A percentile compares a stretch with the other conserved stretches of the same genome.
phyloP scores from a whole-genome alignment of 805 yeast species.

The Candida corydali region DNA sequence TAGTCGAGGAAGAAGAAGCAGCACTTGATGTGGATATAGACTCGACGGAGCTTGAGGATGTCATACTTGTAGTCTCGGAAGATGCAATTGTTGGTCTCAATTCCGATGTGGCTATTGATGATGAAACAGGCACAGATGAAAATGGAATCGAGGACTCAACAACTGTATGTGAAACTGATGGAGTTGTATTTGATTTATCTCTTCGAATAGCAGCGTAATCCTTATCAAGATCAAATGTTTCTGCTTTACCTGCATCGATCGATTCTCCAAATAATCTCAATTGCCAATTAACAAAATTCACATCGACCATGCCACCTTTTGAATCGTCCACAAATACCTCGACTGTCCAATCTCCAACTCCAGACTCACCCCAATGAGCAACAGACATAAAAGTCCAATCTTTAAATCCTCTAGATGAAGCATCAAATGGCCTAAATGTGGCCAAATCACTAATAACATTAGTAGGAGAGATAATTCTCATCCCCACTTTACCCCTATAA shows the following conservation, averaged over 20 bases:
- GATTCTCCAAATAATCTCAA: slow-evolving; percentile 80
- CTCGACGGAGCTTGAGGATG: not conserved
- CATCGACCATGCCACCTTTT: slow-evolving; percentile 27
- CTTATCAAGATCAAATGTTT: slow-evolving; percentile 46
- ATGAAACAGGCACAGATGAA: slow-evolving; percentile 1
- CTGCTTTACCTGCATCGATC: slow-evolving; percentile 59
- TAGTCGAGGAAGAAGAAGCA: not conserved
- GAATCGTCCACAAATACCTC: slow-evolving; percentile 47
- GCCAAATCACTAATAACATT: slow-evolving; percentile 77
- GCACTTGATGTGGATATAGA: not conserved
- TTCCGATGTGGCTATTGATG: slow-evolving; percentile 3
- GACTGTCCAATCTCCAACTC: slow-evolving; percentile 79
- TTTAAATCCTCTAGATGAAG: slow-evolving; percentile 51
- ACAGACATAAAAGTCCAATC: slow-evolving; percentile 95
- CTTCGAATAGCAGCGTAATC: slow-evolving; percentile 42
- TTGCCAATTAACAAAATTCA: slow-evolving; percentile 62
- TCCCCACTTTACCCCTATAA: slow-evolving; percentile 65
- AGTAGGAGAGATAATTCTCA: slow-evolving; percentile 66
- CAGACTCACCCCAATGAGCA: slow-evolving; percentile 94
- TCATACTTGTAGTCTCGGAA: slow-evolving; percentile 2
- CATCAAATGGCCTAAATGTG: slow-evolving; percentile 58
- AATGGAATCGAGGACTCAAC: slow-evolving; percentile 6
- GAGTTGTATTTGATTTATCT: slow-evolving; percentile 12
- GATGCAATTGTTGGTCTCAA: slow-evolving; percentile 5
- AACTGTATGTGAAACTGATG: slow-evolving; percentile 2